phyloP scores from a whole-genome alignment of 768 basidiomycete genomes.

The Mycena kentingensis region DNA sequence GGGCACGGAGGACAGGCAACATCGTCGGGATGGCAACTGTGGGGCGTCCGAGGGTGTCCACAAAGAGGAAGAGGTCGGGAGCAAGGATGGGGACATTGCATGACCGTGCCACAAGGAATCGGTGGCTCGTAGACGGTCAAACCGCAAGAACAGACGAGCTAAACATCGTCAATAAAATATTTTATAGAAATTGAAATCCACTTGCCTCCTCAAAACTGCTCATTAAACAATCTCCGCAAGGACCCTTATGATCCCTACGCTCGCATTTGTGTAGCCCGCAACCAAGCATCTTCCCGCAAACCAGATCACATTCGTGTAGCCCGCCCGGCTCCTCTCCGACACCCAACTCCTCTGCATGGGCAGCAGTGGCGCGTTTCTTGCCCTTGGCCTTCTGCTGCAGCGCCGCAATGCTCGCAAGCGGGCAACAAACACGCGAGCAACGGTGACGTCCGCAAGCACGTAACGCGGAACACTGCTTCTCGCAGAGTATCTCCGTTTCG shows the following conservation, averaged over 20 bases:
- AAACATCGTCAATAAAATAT: conserved; percentile 8
- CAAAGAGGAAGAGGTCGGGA: conserved; percentile 66
- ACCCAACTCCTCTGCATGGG: conserved; percentile 26
- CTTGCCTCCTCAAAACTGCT: conserved; percentile 91
- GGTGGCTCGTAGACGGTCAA: conserved; percentile 88
- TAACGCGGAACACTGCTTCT: conserved; percentile 73
- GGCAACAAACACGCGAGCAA: conserved; percentile 86
- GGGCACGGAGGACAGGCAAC: conserved; percentile 84
- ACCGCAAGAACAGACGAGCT: conserved; percentile 83
- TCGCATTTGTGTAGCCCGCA: conserved; percentile 85
- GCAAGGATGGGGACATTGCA: conserved; percentile 83
- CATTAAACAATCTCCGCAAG: conserved; percentile 80
- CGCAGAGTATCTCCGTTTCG: conserved; percentile 70
- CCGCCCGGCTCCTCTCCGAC: conserved; percentile 64
- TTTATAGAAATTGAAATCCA: conserved; percentile 3
- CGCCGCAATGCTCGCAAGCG: conserved; percentile 66
- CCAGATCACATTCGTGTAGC: conserved; percentile 82
- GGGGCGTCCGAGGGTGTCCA: conserved; percentile 77
- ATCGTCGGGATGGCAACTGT: conserved; percentile 80
- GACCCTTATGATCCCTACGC: conserved; percentile 76
- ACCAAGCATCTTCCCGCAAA: conserved; percentile 69
- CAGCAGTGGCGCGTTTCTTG: conserved; percentile 51
- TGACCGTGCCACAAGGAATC: conserved; percentile 79
- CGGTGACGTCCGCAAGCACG: conserved; percentile 86
- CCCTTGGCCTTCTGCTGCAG: conserved; percentile 56